A percentile compares a stretch with the other conserved stretches of the same genome.
Conservation (phyloP, 192 early-diverging fungal species). For the Coemansia sp. region DNA sequence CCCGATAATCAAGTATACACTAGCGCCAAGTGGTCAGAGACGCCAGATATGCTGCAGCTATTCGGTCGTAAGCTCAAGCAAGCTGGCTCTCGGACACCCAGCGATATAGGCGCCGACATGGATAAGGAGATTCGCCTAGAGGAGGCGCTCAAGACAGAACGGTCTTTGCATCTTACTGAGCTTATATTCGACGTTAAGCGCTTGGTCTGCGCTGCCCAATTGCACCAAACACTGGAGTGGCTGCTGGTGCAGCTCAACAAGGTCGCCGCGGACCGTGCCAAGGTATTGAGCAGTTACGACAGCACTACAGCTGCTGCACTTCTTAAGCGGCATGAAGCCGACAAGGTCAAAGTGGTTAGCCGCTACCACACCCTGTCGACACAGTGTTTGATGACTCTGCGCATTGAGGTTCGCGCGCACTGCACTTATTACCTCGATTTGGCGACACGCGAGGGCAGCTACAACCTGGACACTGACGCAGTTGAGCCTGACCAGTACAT, state of each 20-base stretch:
- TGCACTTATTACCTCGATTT: conserved; percentile 87
- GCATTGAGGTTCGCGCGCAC: conserved; percentile 85
- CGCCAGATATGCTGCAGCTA: conserved; percentile 63
- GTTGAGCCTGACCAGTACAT: conserved; percentile 90
- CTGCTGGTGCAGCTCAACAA: conserved; percentile 39
- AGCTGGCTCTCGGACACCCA: background rate
- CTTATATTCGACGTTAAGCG: conserved; percentile 85
- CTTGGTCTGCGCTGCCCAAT: conserved; percentile 69
- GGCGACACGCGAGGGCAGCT: conserved; percentile 89
- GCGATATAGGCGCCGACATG: conserved; percentile 18
- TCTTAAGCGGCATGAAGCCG: conserved; percentile 50
- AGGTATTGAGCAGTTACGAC: conserved; percentile 35
- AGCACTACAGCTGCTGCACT: conserved; percentile 60
- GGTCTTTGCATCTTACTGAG: conserved; percentile 77
- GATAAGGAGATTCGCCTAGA: conserved; percentile 78
- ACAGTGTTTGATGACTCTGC: conserved; percentile 78
- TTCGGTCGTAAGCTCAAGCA: conserved; percentile 57
- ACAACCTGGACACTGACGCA: conserved; percentile 74
- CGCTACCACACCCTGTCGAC: conserved; percentile 77
- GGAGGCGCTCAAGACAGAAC: conserved; percentile 76
- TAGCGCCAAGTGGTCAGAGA: conserved; percentile 66
- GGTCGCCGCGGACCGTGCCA: conserved; percentile 31
- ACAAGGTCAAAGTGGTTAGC: conserved; percentile 53
- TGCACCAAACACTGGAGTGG: conserved; percentile 85
- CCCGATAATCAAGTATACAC: conserved; percentile 49